These are phyloP conservation scores for Tanacetum coccineum DNA, from an alignment of 129 eudicot species.

Conservation along the genomic window DNA sequence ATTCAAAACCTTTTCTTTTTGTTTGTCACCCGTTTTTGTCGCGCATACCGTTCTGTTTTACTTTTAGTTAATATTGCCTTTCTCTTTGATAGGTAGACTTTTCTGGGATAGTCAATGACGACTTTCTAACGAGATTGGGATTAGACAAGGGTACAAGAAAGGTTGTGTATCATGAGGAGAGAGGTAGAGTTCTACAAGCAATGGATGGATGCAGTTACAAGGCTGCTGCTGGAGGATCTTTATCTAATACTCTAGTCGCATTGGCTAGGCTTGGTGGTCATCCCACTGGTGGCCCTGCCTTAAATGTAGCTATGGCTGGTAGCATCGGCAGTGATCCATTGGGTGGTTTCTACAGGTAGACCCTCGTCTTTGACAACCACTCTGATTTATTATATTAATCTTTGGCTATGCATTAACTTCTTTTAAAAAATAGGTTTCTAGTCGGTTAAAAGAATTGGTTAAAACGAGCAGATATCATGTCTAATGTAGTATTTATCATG, in stretches of 20 bases:
- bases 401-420: no score
- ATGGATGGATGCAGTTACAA: slow-evolving; percentile 99
- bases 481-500: no score
- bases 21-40: no score
- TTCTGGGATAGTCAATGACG: slow-evolving; percentile 87
- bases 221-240: slow-evolving; percentile 99
- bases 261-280: slow-evolving; percentile 95
- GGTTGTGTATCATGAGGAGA: slow-evolving; percentile 87
- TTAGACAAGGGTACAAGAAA: slow-evolving; percentile 92
- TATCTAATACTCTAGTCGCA: slow-evolving; percentile 95
- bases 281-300: slow-evolving; percentile 56
- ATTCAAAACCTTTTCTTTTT: no score
- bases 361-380: background rate
- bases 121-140: slow-evolving; percentile 61
- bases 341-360: slow-evolving; percentile 90
- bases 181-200: slow-evolving; percentile 85
- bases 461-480: no score
- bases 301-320: slow-evolving; percentile 91
- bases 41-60: no score
- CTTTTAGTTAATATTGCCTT: no score
- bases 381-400: background rate
- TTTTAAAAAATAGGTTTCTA: no score
- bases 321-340: slow-evolving; percentile 94
- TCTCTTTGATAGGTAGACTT: slow-evolving; percentile 68
- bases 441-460: no score